Conservation (phyloP, 2,329 filamentous ascomycete genomes). For the Pseudocercospora musae region DNA sequence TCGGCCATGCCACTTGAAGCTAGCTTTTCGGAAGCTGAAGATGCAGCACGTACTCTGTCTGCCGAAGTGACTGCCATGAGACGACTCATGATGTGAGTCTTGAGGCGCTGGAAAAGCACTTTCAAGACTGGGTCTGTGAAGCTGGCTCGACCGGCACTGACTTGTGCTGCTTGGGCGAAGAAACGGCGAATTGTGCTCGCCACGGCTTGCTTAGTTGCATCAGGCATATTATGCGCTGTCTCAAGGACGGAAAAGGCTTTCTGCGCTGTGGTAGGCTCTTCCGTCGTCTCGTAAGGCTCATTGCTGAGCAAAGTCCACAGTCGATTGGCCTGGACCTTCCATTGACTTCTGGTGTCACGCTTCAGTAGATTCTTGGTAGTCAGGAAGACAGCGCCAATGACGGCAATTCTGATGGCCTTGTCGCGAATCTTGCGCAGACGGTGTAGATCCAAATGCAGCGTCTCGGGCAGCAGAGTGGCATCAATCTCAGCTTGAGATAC, state of each 20-base stretch:
- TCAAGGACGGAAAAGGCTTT: constrained; percentile 50
- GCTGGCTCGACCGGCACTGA: constrained; percentile 14
- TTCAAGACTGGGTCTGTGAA: constrained; percentile 63
- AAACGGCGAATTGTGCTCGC: constrained; percentile 46
- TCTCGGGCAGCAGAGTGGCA: constrained; percentile 63
- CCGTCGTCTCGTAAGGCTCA: constrained; percentile 49
- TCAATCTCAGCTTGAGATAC: constrained; percentile 61
- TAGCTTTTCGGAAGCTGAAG: constrained; percentile 65
- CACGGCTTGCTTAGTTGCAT: constrained; percentile 45
- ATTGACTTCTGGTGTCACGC: constrained; percentile 71
- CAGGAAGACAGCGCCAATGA: constrained; percentile 69
- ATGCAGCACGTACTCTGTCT: constrained; percentile 68
- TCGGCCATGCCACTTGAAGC: constrained; percentile 68
- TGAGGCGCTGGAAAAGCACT: constrained; percentile 65
- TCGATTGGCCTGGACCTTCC: constrained; percentile 71
- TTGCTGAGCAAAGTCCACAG: constrained; percentile 67
- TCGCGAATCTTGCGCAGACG: constrained; percentile 59
- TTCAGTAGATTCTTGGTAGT: constrained; percentile 82
- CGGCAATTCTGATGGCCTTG: constrained; percentile 63
- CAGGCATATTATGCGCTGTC: constrained; percentile 49
- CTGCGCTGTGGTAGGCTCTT: constrained; percentile 31
- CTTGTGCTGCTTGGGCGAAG: constrained; percentile 49
- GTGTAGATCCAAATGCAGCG: constrained; percentile 64
- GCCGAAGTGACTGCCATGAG: constrained; percentile 64
- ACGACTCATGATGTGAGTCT: constrained; percentile 63